Base-by-base conservation (phyloP, 1,284 basidiomycete species). In the Austropuccinia psidii region DNA sequence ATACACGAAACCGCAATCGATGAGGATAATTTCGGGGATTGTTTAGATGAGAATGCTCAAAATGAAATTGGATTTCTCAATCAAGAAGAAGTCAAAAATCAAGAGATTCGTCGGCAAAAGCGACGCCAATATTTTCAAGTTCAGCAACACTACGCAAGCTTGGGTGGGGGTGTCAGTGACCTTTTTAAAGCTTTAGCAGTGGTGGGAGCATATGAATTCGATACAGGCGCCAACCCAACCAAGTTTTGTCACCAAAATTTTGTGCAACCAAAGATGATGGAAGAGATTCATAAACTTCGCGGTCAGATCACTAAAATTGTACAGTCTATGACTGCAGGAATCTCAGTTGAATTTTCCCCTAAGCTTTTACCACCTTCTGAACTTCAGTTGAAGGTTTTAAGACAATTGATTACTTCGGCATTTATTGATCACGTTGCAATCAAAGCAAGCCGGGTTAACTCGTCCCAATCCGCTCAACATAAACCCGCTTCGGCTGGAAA, bases 201-300 rank as follows among this genome's bases (percentile, higher is more conserved):
- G 13, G 89, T 97, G 6, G 96, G 96, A 0, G 96, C 96, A 11
- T 98, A 95, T 81, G 94, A 97, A 79, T 95, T 90, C 81, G 89
- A 90, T 29, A 89, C 90, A 2, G 89, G 89, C 24, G 87, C 87
- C 0, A 47, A 69, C 6, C 27, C 52, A 45, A 84, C 85, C 67
- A 81, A 85, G 27, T 99, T 98, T 81, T 98, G 96, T 81, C 81
- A 83, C 8, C 86, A 90, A 61, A 91, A 98, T 81, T 98, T 96
- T 78, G 87, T 61, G 70, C 15, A 15, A 57, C 24, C 19, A 4
- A 75, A 95, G 91, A 91, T 93, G 0, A 98, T 99, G 94, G 91
- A 97, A 82, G 96, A 99, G 83, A 96, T 98, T 50, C 94, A 95
- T 81, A 98, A 98, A 81, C 85, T 99, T n/a, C 87, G 94, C 47